Evolutionary conservation across 768 basidiomycete genomes (phyloP).

Genomic region (Suillus discolor): DNA sequence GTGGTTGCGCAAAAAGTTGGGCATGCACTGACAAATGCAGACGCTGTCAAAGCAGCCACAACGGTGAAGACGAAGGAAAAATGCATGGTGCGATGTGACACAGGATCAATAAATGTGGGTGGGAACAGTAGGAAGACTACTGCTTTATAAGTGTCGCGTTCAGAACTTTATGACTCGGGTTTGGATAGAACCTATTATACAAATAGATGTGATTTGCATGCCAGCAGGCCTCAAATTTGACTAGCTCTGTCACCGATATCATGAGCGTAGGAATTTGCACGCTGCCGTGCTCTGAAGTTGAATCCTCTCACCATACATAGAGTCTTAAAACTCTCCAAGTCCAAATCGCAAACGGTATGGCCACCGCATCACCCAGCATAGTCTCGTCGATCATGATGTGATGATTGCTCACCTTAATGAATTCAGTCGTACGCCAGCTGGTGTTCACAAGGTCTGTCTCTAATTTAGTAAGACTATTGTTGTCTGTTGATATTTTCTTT

Average conservation of each 20-base stretch:
- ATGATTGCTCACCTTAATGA: not conserved
- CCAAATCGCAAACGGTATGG: not conserved
- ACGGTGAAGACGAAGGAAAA: not conserved
- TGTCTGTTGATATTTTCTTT: not conserved
- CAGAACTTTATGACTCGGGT: not conserved
- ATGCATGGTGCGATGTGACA: not conserved
- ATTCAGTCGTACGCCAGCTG: not conserved
- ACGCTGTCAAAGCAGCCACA: not conserved
- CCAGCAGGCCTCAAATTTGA: not conserved
- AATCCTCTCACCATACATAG: not conserved
- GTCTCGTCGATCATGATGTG: not conserved
- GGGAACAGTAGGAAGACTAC: not conserved
- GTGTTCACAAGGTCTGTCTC: not conserved
- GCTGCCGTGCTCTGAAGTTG: not conserved
- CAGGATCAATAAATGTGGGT: not conserved
- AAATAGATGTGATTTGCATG: not conserved
- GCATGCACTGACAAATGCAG: not conserved
- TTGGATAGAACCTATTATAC: not conserved
- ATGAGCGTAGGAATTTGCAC: not conserved
- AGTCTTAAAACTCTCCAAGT: not conserved
- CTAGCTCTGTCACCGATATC: not conserved
- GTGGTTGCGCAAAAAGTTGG: rapidly evolving
- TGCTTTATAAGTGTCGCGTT: not conserved
- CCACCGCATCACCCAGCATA: not conserved
- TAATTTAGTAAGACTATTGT: not conserved